Conservation (phyloP, 2,329 filamentous ascomycete genomes). For the Dendryphion nanum region DNA sequence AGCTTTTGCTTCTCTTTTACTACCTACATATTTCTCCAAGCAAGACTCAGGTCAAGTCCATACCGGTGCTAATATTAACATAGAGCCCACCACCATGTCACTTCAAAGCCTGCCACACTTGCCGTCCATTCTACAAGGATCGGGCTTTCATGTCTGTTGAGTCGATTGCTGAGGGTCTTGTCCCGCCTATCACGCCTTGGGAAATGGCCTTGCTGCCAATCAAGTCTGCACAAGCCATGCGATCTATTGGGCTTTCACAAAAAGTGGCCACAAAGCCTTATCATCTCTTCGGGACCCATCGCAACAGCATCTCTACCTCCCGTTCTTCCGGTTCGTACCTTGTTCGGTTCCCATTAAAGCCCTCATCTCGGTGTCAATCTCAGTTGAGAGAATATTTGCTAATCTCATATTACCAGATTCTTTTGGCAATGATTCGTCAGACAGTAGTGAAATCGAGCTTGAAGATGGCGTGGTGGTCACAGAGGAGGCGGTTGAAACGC, state of each 20-base stretch:
- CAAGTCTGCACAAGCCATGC: constrained; percentile 35
- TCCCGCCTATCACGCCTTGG: constrained; percentile 29
- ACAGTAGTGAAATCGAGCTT: constrained; percentile 47
- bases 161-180: constrained; percentile 39
- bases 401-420: too few species aligned
- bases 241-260: constrained; percentile 36
- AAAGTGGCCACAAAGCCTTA: too few species aligned
- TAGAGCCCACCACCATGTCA: constrained; percentile 31
- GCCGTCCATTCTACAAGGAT: constrained; percentile 51
- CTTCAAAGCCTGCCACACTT: constrained; percentile 50
- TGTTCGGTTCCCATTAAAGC: neutral
- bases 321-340: neutral
- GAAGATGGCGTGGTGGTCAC: constrained; percentile 55
- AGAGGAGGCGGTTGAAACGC: constrained; percentile 55
- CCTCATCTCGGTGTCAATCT: neutral
- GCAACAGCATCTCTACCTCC: constrained; percentile 11
- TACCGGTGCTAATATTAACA: too few species aligned
- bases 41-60: too few species aligned
- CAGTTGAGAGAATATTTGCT: too few species aligned
- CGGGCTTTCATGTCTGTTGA: constrained; percentile 47
- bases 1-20: too few species aligned
- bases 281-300: too few species aligned
- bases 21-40: too few species aligned
- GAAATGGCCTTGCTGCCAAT: constrained; percentile 35
- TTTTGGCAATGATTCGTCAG: too few species aligned